Base-by-base conservation (phyloP, 2,329 filamentous ascomycete species). In the Colletotrichum sp. region DNA sequence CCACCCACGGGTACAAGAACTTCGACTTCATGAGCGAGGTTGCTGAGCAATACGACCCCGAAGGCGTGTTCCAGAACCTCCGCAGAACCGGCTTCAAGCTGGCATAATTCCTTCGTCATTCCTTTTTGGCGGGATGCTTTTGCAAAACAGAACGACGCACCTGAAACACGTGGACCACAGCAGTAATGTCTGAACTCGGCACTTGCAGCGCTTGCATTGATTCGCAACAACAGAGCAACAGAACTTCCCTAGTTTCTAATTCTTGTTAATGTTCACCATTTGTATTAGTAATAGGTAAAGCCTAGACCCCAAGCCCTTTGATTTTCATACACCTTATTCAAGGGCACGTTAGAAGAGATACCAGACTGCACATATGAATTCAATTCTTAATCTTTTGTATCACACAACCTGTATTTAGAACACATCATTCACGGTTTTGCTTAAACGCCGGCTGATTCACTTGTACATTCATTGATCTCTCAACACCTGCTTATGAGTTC, bases 1-100 rank as follows among this genome's bases (percentile, higher is more conserved):
- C 77, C 8, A 76, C 81, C 8, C 88, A 87, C 68, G 87, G 87
- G 0, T 55, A 80, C 10, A 80, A 83, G 30, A 86, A 84, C 55
- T 68, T 86, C 18, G 79, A 79, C 8, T 79, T 81, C 49, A 69
- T 87, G 55, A 80, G 79, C 71, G 76, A 70, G 18, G 77, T 81
- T 12, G 80, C 82, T 5, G 72, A 77, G 21, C 81, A 82, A 71
- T 86, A 85, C 57, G 84, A 86, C 70, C 82, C 82, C 3, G 63
- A 76, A 3, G 78, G 81, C 4, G 79, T 85, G 49, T 85, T 85
- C 70, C 84, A 85, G 79, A 83, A 80, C 63, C 78, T 81, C 52
- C 78, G 79, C 6, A 78, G 75, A 49, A 80, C 82, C 12, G 83
- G 83, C 12, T 84, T 84, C 57, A 68, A 68, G 28, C 44, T 68